phyloP scores from a whole-genome alignment of 2,329 filamentous ascomycete species.

The Colletotrichum orbiculare region DNA sequence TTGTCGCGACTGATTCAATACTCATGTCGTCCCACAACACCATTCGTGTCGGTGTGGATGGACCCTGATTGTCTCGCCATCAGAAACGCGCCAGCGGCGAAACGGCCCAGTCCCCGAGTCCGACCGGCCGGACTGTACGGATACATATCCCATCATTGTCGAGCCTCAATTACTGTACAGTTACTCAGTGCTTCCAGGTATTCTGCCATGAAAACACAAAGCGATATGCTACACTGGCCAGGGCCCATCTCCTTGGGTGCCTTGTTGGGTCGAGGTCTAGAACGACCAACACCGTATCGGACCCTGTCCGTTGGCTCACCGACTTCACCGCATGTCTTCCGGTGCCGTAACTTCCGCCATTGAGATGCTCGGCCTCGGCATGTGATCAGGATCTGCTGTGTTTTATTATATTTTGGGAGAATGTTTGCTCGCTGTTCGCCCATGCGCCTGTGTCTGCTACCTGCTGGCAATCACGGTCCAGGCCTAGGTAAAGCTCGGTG shows the following conservation, averaged over 20 bases:
- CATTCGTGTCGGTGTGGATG: conserved; percentile 29
- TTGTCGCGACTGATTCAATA: too few species aligned
- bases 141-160: conserved; percentile 6
- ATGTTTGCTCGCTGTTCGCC: too few species aligned
- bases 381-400: too few species aligned
- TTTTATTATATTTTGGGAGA: too few species aligned
- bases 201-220: background rate
- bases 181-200: conserved; percentile 2
- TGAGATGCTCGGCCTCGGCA: background rate
- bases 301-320: conserved; percentile 25
- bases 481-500: too few species aligned
- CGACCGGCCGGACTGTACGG: conserved; percentile 4
- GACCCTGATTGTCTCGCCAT: conserved; percentile 33
- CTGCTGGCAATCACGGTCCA: too few species aligned
- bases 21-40: too few species aligned
- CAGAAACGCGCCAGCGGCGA: conserved; percentile 35
- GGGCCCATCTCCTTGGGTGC: too few species aligned
- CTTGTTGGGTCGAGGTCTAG: conserved; percentile 13
- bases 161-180: background rate
- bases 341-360: conserved; percentile 13
- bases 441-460: too few species aligned
- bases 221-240: too few species aligned
- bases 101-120: background rate
- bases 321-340: conserved; percentile 23
- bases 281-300: conserved; percentile 10